Evolutionary conservation across 345 rosid genomes (phyloP), one percentile per base, ranked within the genome.

Genomic region (Draba incana): DNA sequence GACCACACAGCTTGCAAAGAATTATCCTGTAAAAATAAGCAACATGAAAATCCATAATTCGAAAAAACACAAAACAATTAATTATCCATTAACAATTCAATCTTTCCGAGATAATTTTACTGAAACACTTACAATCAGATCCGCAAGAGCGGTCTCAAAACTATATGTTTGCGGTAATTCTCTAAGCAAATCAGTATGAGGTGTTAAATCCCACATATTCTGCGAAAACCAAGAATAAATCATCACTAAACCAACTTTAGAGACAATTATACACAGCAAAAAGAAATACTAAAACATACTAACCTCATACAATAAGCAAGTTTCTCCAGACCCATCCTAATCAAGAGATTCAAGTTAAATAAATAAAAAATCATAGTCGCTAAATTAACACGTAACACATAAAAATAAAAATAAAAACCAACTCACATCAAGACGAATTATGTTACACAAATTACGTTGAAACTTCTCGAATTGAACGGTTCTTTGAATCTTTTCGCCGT

Each of bases 131-230:
- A 84, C 93, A 10, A 87, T 87, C 42, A 90, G 75, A 77, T 90
- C 97, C 0, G 97, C 97, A 14, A 90, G 87, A 38, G 97, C 92
- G 37, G 89, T 79, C 69, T 84, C 93, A 69, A 81, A 85, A 47
- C 70, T 74, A 74, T 87, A 85, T 7, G 81, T 92, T 52, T 84
- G 87, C 0, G 92, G 97, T 10, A 85, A 66, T 66, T 85, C 87
- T 72, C 8, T 73, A 2, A 90, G 67, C 49, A 87, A 30, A 5
- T 83, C 86, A 8, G 91, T 80, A 38, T 84, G 82, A 1, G 92
- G 97, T 0, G 97, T 90, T 71, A 90, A 67, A 71, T 90, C 93
- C 93, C 93, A 90, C 92, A 90, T 79, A 46, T 86, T 79, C 97
- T 87, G 75, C 20, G 75, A 71, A 47, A 71, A 51, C 4, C 39